Percentiles rank a stretch among this genome's conserved stretches.
Evolutionary conservation across 83 land plant genomes (phyloP).

Genomic region (Diphasiastrum complanatum): DNA sequence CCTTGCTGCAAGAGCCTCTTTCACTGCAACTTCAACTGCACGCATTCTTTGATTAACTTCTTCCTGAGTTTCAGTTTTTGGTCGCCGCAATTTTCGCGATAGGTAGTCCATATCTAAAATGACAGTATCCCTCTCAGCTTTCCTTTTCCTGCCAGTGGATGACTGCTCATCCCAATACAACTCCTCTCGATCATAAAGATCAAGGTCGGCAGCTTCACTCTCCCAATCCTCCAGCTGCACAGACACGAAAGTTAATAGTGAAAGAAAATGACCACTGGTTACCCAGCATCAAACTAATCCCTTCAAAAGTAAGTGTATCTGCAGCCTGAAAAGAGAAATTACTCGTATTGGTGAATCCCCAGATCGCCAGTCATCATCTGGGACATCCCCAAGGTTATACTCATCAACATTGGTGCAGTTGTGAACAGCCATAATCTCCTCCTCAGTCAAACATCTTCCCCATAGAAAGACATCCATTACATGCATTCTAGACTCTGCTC

Average conservation of each 20-base stretch:
- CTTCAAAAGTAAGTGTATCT: too few relatives aligned
- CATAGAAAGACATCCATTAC: slow-evolving; percentile 96
- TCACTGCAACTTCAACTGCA: slow-evolving; percentile 90
- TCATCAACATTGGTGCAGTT: slow-evolving; percentile 50
- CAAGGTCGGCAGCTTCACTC: slow-evolving; percentile 82
- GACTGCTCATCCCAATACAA: slow-evolving; percentile 96
- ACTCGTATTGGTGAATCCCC: slow-evolving; percentile 88
- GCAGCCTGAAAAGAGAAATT: slow-evolving; percentile 11
- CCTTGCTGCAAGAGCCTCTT: slow-evolving; percentile 81
- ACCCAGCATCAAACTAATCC: too few relatives aligned
- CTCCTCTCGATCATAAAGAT: slow-evolving; percentile 84
- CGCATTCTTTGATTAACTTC: slow-evolving; percentile 90
- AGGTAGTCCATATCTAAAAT: slow-evolving; percentile 75
- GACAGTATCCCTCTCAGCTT: slow-evolving; percentile 60
- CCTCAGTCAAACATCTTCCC: slow-evolving; percentile 93
- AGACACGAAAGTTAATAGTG: too few relatives aligned
- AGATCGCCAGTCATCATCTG: slow-evolving; percentile 82
- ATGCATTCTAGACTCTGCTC: slow-evolving; percentile 89
- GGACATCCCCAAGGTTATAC: slow-evolving; percentile 42
- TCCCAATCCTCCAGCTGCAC: slow-evolving; percentile 92
- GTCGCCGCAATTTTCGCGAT: slow-evolving; percentile 65
- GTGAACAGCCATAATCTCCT: slow-evolving; percentile 73
- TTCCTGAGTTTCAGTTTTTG: slow-evolving; percentile 72
- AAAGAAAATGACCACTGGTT: too few relatives aligned
- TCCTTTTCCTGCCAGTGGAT: slow-evolving; percentile 84